Base-by-base conservation (phyloP, 768 basidiomycete species). In the Chalciporus piperatus region DNA sequence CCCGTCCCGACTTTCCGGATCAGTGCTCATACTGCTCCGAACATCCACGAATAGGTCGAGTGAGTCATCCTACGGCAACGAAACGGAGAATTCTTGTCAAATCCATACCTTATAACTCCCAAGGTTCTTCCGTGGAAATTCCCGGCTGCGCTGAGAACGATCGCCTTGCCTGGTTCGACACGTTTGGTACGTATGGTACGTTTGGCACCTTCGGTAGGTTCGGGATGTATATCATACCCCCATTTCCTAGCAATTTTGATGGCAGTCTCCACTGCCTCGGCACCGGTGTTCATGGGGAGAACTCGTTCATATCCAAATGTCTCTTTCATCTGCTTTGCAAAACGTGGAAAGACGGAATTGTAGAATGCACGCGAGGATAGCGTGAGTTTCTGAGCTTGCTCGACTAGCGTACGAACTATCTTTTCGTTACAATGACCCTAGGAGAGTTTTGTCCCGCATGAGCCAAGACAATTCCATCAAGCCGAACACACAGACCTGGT, bases 241-340 rank as follows among this genome's bases (percentile, higher is more conserved):
- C 97, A 98, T 74, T 98, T 98, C 59, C 97, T 74, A 0, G 97
- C 87, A 16, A 98, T 79, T 78, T 99, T 99, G 67, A 99, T 70
- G n/a, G 87, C 83, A 0, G 95, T 97, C 74, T 99, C 97, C 48
- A 98, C 97, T 8, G 97, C 97, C 65, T 99, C 97, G 1, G 94
- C 94, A 41, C 96, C 96, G 1, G 96, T 98, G 78, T 99, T 99
- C 94, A 98, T 97, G 20, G 96, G 95, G 9, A 98, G 76, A 2
- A 97, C 92, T 85, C 93, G 94, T 56, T 96, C 95, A 69, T 89
- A 98, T 12, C 86, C 87, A 64, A 96, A 93, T 72, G 89, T 81
- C 52, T 82, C 73, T 1, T 88, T 92, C 52, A 98, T 76, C 68
- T 83, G 80, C 73, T 89, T 78, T 1, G 94, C 92, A 68, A 94